Base-by-base conservation (phyloP, 1,284 basidiomycete genomes). In the Ustilago bromivora region DNA sequence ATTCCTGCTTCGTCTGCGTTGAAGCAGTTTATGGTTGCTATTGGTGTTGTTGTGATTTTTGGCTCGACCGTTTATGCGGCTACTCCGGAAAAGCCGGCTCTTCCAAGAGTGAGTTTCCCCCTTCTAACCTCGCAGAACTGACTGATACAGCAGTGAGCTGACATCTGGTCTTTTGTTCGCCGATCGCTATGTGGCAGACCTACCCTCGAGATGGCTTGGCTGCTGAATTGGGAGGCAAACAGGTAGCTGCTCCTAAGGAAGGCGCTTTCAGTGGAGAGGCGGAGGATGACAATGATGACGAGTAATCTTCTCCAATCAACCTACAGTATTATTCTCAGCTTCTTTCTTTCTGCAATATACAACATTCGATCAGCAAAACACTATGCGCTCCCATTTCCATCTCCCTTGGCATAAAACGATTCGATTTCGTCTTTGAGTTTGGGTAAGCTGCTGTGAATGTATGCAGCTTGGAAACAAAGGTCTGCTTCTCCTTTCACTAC, bases 171-270 rank as follows among this genome's bases (percentile, higher is more conserved):
- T 19, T 19, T 15, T 41, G 13, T 17, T 23, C 19, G 8, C 13
- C 12, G 2, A 10, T 40, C 31, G 19, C 2, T 3, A 34, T 13
- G 19, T 17, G 12, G 19, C 64, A 79, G 80, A 80, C 81, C 10
- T 85, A 84, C 64, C 84, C 84, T 13, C 81, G 84, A 43, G 80
- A 84, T 31, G 84, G 84, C 35, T 77, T 85, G 17, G 81, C 78
- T 19, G 58, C 59, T n/a, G 84, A 85, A 58, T 76, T 85, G 11
- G 82, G 82, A 57, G 75, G 74, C 40, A 58, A 70, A 31, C 67
- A 73, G 52, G 75, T 72, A n/a, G 66, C 75, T 55, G 74, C 79
- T 36, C 69, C 66, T 34, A 73, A 67, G 47, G 80, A 81, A 64
- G 78, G 78, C 32, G 69, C 72, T 17, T 81, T 81, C 65, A 65